Base-by-base conservation (phyloP, 2,329 filamentous ascomycete genomes). In the Penicillium sp. region DNA sequence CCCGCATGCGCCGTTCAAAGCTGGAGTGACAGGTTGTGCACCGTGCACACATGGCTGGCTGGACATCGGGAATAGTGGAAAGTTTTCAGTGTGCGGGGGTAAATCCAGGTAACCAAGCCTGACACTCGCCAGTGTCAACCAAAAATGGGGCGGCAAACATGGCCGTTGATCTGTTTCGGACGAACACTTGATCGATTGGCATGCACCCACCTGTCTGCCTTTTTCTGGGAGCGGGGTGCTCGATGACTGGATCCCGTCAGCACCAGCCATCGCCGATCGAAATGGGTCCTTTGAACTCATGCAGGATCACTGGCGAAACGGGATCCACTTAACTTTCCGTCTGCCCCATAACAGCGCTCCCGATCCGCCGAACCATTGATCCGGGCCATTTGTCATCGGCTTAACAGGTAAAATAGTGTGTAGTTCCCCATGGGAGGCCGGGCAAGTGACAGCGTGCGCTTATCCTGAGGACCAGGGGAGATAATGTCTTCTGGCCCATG, bases 21-120 rank as follows among this genome's bases (percentile, higher is more conserved):
- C 18, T 18, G 23, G 46, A 31, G 27, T 44, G 41, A 33, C 51
- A 29, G 40, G 45, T n/a, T 53, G 47, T 56, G 47, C 23, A 50
- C 53, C 54, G 51, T 55, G 58, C 56, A 44, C 48, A 15, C n/a
- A 58, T 59, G 58, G 58, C 58, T 61, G 56, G 60, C 60, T 62
- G 56, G 53, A 31, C 29, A 46, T 26, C n/a, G 9, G 53, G 14
- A 20, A 20, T 43, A 46, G 25, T 37, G n/a, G 6, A 11, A 33
- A 42, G 15, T 50, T 23, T 37, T 49, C 44, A 22, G 6, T 48
- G 49, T 49, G 49, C 48, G 48, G 48, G 37, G 48, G 15, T n/a
- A 22, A 45, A 20, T 27, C 27, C 29, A 40, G 45, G 20, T 15
- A 14, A 12, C 29, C 9, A 7, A 22, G 27, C 45, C 46, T 26